Base-by-base conservation (phyloP, 805 yeast species). In the Scheffersomyces lignosus region DNA sequence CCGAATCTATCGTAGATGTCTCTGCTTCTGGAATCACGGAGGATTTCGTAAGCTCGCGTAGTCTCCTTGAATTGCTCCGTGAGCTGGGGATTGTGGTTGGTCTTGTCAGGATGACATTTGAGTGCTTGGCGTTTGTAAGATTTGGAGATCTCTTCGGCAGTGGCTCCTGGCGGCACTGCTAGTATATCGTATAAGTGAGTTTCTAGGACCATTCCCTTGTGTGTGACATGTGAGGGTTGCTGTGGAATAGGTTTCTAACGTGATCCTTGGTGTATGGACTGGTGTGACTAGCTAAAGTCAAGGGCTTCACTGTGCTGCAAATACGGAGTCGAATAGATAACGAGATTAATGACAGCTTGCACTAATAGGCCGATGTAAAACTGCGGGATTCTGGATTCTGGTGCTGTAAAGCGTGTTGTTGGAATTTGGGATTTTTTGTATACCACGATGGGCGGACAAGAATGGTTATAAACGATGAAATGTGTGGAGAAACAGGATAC, bases 71-170 rank as follows among this genome's bases (percentile, higher is more conserved):
- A 86, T 42, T 60, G 64, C 40, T 70, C 72, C 3, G 78, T 76
- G 26, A 75, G 65, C 18, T 62, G 70, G 5, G 74, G 75, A 13
- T 75, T 59, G 43, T 69, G 75, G 38, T 66, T 65, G 15, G 77
- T 77, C 48, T 78, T 77, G 52, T 83, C 90, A 1, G 90, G 90
- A 52, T 83, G 90, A 51, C 70, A 76, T 48, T 66, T 66, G 33
- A 76, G 51, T 2, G 80, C 77, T 36, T 56, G 52, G 35, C 56
- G 61, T 37, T 62, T 63, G 36, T 65, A 64, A 0, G 67, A 51
- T 17, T 49, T 53, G 8, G 67, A 49, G 20, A 69, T 67, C 37
- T 66, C 71, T 25, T 66, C 73, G 5, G 44, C 29, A 3, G 68
- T 46, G 8, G 72, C 71, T 3, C 42, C 40, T 17, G 56, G 51